Evolutionary conservation across 1,284 basidiomycete species (phyloP).

Genomic region (Irpex rosettiformis): DNA sequence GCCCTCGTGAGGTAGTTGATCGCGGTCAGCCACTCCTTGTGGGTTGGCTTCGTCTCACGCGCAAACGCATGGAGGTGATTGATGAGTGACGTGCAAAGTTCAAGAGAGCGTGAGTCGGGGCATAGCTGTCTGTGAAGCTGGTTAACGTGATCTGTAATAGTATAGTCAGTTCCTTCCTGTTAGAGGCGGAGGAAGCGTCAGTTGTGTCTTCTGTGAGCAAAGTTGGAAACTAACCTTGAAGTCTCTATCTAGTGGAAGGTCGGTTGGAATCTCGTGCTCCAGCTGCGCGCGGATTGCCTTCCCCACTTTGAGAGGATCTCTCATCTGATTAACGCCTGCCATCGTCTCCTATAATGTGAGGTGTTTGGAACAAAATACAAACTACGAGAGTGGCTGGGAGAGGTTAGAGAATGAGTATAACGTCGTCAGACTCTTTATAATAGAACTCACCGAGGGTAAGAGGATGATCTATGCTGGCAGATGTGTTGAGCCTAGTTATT

Average conservation of each 20-base stretch:
- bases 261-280: slow-evolving; percentile 31
- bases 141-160: slow-evolving; percentile 34
- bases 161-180: slow-evolving; percentile 30
- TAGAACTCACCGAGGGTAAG: not conserved
- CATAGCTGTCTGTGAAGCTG: slow-evolving; percentile 31
- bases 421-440: not conserved
- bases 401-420: not conserved
- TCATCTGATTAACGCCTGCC: slow-evolving; percentile 31
- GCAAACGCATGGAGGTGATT: slow-evolving; percentile 38
- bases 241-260: slow-evolving; percentile 34
- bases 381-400: too few relatives aligned
- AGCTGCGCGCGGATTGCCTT: slow-evolving; percentile 36
- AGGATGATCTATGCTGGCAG: not conserved
- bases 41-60: slow-evolving; percentile 35
- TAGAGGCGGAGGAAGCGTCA: not conserved
- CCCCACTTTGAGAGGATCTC: slow-evolving; percentile 34
- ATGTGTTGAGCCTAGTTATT: not conserved
- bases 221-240: slow-evolving; percentile 17
- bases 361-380: not conserved
- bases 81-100: slow-evolving; percentile 34
- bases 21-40: slow-evolving; percentile 35
- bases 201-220: not conserved
- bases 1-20: slow-evolving; percentile 34
- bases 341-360: slow-evolving; percentile 9
- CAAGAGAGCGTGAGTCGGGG: slow-evolving; percentile 32